Evolutionary conservation across 441 rosid genomes (phyloP).

Genomic region (Erysimum pusillum): DNA sequence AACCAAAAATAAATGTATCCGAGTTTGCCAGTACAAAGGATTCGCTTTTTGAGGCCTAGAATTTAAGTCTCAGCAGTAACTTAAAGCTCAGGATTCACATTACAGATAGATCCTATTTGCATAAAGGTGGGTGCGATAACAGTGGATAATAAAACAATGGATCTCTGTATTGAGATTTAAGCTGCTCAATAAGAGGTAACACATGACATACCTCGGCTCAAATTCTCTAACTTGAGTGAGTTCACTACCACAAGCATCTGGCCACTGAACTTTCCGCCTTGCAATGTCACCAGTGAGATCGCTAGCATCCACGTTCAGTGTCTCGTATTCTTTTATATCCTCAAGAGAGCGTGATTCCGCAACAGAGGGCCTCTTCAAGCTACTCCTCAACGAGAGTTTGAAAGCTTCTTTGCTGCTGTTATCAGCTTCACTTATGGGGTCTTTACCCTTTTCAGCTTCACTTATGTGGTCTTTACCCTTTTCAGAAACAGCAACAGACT

Average conservation of each 20-base stretch:
- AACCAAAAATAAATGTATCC: background rate
- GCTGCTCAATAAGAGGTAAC: conserved; percentile 1
- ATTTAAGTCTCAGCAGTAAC: background rate
- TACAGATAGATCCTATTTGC: background rate
- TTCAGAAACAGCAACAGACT: conserved; percentile 54
- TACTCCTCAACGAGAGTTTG: conserved; percentile 70
- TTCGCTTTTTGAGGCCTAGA: background rate
- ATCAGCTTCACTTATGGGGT: conserved; percentile 48
- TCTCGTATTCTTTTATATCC: conserved; percentile 51
- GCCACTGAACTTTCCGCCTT: conserved; percentile 92
- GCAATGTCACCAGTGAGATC: conserved; percentile 56
- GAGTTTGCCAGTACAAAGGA: background rate
- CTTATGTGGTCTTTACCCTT: conserved; percentile 47
- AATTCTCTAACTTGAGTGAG: conserved; percentile 89
- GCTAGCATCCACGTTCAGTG: conserved; percentile 53
- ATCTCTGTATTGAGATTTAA: conserved; percentile 3
- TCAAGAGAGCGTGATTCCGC: conserved; percentile 51
- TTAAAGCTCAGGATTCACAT: background rate
- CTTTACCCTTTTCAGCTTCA: conserved; percentile 54
- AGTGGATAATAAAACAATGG: background rate
- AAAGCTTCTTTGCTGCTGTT: conserved; percentile 51
- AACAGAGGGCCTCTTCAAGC: conserved; percentile 72
- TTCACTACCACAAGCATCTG: conserved; percentile 85
- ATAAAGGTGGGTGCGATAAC: background rate
- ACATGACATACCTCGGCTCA: conserved; percentile 81